A percentile compares a stretch with the other conserved stretches of the same genome.
phyloP scores from a whole-genome alignment of 2,329 filamentous ascomycete species.

The Pseudopyrenochaeta lycopersici region DNA sequence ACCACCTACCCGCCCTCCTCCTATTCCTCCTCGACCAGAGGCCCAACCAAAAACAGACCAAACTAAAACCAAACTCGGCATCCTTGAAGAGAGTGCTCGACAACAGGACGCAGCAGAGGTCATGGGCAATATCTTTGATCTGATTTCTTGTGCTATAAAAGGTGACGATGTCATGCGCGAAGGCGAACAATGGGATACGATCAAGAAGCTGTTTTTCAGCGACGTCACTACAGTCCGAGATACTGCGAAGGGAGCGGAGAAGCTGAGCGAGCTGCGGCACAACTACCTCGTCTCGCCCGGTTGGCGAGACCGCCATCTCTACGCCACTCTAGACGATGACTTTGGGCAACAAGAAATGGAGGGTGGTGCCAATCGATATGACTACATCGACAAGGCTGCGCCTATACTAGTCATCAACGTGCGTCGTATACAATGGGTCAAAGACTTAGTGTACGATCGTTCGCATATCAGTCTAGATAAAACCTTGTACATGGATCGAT shows the following conservation, averaged over 20 bases:
- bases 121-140: conserved; percentile 89
- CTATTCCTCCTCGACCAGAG: conserved; percentile 65
- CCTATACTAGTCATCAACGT: conserved; percentile 91
- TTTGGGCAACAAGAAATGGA: conserved; percentile 81
- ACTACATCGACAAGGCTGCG: conserved; percentile 68
- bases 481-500: conserved; percentile 85
- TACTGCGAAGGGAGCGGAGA: conserved; percentile 52
- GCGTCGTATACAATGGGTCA: conserved; percentile 78
- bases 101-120: conserved; percentile 98
- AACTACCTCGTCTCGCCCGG: conserved; percentile 71
- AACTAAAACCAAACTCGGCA: conserved; percentile 49
- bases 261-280: conserved; percentile 66
- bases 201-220: conserved; percentile 63
- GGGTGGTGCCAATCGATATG: conserved; percentile 37
- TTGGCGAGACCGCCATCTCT: conserved; percentile 71
- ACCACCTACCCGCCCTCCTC: conserved; percentile 62
- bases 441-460: conserved; percentile 55
- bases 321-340: conserved; percentile 83
- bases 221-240: conserved; percentile 58
- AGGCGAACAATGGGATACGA: conserved; percentile 81
- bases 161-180: conserved; percentile 71
- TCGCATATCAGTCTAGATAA: conserved; percentile 80
- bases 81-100: conserved; percentile 66
- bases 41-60: conserved; percentile 14
- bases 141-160: conserved; percentile 87